phyloP scores from a whole-genome alignment of 148 eudicot genomes.

The Rhododendron ferrugineum region DNA sequence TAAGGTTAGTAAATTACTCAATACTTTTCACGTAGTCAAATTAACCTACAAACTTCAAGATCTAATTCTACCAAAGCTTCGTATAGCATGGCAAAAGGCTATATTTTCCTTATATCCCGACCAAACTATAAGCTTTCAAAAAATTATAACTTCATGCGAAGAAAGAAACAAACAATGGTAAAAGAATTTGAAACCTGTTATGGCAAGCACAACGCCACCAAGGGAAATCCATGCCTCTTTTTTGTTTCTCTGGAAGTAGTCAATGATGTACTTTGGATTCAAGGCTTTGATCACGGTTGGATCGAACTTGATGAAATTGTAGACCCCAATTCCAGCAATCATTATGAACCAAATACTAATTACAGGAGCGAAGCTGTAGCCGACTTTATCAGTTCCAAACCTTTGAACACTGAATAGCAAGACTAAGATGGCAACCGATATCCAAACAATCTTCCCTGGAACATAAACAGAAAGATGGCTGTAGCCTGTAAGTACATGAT shows the following conservation, averaged over 20 bases:
- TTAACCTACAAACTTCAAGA: not conserved
- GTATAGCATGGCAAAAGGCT: not conserved
- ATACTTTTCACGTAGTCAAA: not conserved
- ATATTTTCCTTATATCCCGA: not conserved
- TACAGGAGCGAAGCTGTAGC: conserved; percentile 30
- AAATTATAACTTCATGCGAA: not conserved
- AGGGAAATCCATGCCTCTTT: conserved; percentile 33
- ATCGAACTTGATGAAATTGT: conserved; percentile 21
- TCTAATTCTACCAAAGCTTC: not conserved
- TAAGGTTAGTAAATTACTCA: not conserved
- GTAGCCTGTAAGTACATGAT: not conserved
- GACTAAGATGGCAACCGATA: conserved; percentile 25
- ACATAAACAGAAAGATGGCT: not conserved
- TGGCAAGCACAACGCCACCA: conserved; percentile 27
- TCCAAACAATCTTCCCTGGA: conserved; percentile 22
- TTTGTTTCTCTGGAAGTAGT: conserved; percentile 25
- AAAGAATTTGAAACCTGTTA: conserved; percentile 19
- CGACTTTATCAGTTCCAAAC: conserved; percentile 36
- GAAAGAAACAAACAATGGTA: not conserved
- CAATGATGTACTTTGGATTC: conserved; percentile 26
- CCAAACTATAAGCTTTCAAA: not conserved
- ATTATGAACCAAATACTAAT: conserved; percentile 25
- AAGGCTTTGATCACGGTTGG: conserved; percentile 24
- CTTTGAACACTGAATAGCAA: conserved; percentile 24
- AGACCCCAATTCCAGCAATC: conserved; percentile 21